Conservation (phyloP, 306 rosid genomes). For the Glycine soja region DNA sequence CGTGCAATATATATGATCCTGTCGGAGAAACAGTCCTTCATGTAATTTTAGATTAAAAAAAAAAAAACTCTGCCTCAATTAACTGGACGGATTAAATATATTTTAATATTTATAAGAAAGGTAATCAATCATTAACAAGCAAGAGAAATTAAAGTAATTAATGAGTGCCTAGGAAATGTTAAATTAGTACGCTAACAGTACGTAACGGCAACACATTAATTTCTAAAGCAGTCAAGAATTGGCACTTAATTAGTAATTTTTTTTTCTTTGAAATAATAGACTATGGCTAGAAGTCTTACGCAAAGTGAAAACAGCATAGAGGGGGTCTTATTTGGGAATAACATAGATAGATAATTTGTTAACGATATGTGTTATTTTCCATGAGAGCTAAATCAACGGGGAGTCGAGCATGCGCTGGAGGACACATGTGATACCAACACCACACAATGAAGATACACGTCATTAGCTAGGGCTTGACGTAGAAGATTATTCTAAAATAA, state of each 20-base stretch:
- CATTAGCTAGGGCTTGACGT: conserved; percentile 64
- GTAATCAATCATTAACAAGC: not conserved
- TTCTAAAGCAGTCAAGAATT: conserved; percentile 27
- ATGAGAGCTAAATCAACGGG: conserved; percentile 65
- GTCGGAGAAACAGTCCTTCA: conserved; percentile 40
- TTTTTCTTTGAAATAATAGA: too few species aligned
- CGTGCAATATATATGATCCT: conserved; percentile 31
- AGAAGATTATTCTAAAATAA: conserved; percentile 59
- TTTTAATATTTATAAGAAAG: too few species aligned
- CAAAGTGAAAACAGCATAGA: conserved; percentile 37
- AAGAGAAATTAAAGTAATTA: too few species aligned
- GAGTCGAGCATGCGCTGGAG: conserved; percentile 8
- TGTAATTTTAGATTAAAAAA: not conserved
- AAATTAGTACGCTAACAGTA: too few species aligned
- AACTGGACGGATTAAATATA: too few species aligned
- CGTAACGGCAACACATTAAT: not conserved
- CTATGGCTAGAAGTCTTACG: not conserved
- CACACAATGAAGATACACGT: conserved; percentile 58
- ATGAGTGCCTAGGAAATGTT: not conserved
- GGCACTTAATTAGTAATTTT: too few species aligned
- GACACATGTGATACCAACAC: conserved; percentile 36
- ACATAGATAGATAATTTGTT: conserved; percentile 8
- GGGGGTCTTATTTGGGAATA: not conserved
- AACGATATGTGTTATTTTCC: not conserved
- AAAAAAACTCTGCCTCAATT: not conserved